Base-by-base conservation (phyloP, 345 rosid genomes). In the Populus deltoides region DNA sequence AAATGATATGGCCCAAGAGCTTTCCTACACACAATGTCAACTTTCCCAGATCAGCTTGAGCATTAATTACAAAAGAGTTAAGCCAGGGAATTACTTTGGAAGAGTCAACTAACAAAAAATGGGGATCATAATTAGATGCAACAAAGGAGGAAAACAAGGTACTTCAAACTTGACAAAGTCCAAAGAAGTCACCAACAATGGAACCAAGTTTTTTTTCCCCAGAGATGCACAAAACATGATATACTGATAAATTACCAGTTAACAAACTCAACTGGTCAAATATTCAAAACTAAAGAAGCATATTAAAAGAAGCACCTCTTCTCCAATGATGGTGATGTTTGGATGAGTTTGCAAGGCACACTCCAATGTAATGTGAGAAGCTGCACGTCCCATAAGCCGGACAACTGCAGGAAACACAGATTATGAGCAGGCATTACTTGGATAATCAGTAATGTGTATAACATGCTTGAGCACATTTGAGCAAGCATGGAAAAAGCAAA, bases 291-390 rank as follows among this genome's bases (percentile, higher is more conserved):
- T 29, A 18, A 68, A 18, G 53, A 43, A 70, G 51, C 2, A 43
- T 36, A 31, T 33, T 1, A 53, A 72, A 70, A 51, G 3, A 67
- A 68, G 63, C 82, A 92, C 98, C 99, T 96, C 99, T 87, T 96
- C 99, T 76, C 99, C 99, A 25, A 96, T 91, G 68, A 96, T 80
- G 45, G 99, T 92, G 76, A 96, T 88, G 84, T 93, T 95, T 2
- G 99, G 98, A 82, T 93, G 99, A 68, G 99, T 93, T 87, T 96
- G 98, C 86, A 96, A 82, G 80, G 99, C 99, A 68, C 99, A 93
- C 84, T 96, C 98, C 75, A 96, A 87, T 66, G 99, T 93, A 85
- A 96, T 93, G 74, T 96, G 99, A 33, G 99, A 96, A 77, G 99
- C 99, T 31, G 94, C 97, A 82, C 99, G 99, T 53, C 99, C 99